Evolutionary conservation across 2,329 filamentous ascomycete genomes (phyloP), one percentile per base, ranked within the genome.

Genomic region (Gnomoniopsis sp.): DNA sequence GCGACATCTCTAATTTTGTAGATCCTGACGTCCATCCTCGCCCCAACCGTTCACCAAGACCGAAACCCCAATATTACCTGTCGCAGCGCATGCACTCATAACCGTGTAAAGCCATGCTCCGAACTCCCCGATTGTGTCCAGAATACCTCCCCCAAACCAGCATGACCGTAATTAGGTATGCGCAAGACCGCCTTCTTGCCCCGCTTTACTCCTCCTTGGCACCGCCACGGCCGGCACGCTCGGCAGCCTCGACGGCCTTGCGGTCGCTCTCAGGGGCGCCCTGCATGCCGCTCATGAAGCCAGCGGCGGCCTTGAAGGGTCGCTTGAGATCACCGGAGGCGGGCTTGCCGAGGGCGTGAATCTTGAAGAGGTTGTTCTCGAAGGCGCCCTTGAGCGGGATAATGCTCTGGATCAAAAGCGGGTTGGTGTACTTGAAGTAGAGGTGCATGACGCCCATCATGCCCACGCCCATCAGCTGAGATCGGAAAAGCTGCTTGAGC

Each of bases 401-500:
- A 79, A 99, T 96, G 75, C 90, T 96, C 86, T 99, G 95, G 80
- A 99, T 96, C 70, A 97, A 82, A 53, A 99, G 90, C 46, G 95
- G 95, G 87, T 98, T 99, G 80, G 93, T 98, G 88, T 98, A 99
- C 77, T 97, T 93, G 84, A 99, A 90, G 87, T 98, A 99, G 63
- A 99, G 66, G 80, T 99, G 95, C 93, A 99, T 98, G 71, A 97
- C 90, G 63, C 77, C 87, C 93, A 99, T 98, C 93, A 99, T 99
- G 75, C 85, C 93, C 60, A 99, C 82, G 61, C 95, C 95, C 90
- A 96, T 98, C 70, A 96, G 79, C 80, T 98, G 93, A 65, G 88
- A 85, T 76, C 95, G 95, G 84, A 93, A 91, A 65, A 91, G 83
- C 65, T 85, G 81, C 78, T 89, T 89, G 72, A 98, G 84, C 80